A percentile compares a stretch with the other conserved stretches of the same genome.
phyloP scores from a whole-genome alignment of 2,329 filamentous ascomycete species.

The Fusarium sp. region DNA sequence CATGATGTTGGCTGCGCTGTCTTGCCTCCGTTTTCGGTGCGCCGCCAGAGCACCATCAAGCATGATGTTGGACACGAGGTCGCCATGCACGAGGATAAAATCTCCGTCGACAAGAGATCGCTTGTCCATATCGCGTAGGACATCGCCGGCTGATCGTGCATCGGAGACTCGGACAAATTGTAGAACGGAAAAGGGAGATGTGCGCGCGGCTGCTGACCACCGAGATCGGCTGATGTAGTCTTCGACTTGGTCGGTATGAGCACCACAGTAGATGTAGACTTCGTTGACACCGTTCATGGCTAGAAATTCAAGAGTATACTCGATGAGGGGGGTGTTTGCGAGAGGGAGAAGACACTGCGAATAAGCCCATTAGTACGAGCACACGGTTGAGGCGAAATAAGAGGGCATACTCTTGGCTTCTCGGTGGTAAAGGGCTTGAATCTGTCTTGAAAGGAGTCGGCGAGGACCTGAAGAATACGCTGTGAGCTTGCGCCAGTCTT shows the following conservation, averaged over 20 bases:
- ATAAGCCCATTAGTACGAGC: conserved; percentile 30
- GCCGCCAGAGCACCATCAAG: conserved; percentile 81
- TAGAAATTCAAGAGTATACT: conserved; percentile 97
- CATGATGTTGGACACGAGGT: conserved; percentile 88
- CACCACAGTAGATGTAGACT: conserved; percentile 90
- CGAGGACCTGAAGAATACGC: conserved; percentile 71
- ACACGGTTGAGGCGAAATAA: neutral
- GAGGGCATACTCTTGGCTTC: conserved; percentile 77
- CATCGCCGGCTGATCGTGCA: conserved; percentile 89
- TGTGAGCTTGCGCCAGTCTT: conserved; percentile 34
- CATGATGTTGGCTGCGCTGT: conserved; percentile 97
- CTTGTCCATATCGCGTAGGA: conserved; percentile 91
- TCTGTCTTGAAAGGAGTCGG: conserved; percentile 93
- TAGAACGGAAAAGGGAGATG: conserved; percentile 77
- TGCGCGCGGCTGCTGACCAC: conserved; percentile 69
- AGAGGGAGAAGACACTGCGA: conserved; percentile 87
- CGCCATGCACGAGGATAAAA: conserved; percentile 92
- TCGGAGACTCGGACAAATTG: conserved; percentile 86
- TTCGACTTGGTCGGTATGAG: conserved; percentile 88
- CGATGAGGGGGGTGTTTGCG: conserved; percentile 93
- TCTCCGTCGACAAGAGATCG: conserved; percentile 87
- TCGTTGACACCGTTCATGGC: conserved; percentile 95
- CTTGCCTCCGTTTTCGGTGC: conserved; percentile 82
- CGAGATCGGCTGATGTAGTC: conserved; percentile 82
- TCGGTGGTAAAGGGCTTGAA: conserved; percentile 92